phyloP scores from a whole-genome alignment of 345 rosid species.

The Raphanus sativus region DNA sequence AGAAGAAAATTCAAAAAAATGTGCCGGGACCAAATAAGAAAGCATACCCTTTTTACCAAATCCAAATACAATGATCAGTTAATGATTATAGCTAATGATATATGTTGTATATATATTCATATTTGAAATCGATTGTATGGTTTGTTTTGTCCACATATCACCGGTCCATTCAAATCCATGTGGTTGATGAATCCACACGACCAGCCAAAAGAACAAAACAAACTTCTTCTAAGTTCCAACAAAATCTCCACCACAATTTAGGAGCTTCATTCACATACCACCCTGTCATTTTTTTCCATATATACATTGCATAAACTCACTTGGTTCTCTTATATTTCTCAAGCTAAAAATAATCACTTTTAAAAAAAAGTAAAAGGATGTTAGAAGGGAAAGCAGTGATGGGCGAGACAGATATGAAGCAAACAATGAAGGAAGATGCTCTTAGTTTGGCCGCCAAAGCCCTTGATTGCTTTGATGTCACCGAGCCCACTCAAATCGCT shows the following conservation, averaged over 20 bases:
- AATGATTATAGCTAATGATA: background rate
- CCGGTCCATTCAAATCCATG: conserved; percentile 19
- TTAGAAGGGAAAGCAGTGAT: conserved; percentile 83
- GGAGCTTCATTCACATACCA: conserved; percentile 28
- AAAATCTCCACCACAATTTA: conserved; percentile 33
- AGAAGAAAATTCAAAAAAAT: background rate
- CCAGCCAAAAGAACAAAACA: conserved; percentile 16
- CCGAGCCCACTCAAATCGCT: conserved; percentile 68
- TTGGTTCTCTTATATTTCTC: conserved; percentile 14
- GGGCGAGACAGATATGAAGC: conserved; percentile 83
- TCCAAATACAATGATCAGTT: conserved; percentile 2
- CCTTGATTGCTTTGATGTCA: conserved; percentile 72
- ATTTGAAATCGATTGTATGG: background rate
- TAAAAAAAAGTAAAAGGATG: conserved; percentile 38
- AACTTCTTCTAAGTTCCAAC: conserved; percentile 19
- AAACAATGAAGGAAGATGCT: conserved; percentile 71
- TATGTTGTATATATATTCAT: background rate
- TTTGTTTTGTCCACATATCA: conserved; percentile 21
- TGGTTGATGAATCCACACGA: conserved; percentile 22
- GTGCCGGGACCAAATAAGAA: background rate
- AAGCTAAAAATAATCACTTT: background rate
- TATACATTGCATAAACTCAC: conserved; percentile 7
- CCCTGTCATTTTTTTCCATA: conserved; percentile 4
- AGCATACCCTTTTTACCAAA: background rate
- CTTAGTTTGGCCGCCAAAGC: conserved; percentile 72